A percentile compares a stretch with the other conserved stretches of the same genome.
Evolutionary conservation across 2,329 filamentous ascomycete species (phyloP).

Genomic region (Arthrobotrys iridis): DNA sequence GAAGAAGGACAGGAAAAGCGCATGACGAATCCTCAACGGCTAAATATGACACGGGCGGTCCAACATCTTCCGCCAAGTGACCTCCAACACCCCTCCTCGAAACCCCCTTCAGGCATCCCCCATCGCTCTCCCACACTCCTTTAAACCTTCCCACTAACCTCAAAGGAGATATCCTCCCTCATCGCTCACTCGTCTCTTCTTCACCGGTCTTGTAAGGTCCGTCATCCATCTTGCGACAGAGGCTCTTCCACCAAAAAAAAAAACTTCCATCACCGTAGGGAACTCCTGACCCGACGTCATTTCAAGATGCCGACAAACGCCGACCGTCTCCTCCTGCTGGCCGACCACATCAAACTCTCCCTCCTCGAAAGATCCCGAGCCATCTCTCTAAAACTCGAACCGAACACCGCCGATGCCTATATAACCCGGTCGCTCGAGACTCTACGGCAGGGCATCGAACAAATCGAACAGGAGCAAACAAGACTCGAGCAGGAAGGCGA

Average conservation of each 20-base stretch:
- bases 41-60: neutral
- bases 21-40: conserved; percentile 17
- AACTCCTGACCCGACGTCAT: conserved; percentile 14
- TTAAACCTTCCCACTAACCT: neutral
- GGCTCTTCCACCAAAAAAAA: no score
- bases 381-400: conserved; percentile 79
- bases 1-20: neutral
- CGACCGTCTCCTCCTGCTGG: conserved; percentile 85
- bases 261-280: no score
- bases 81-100: conserved; percentile 15
- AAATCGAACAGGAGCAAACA: conserved; percentile 72
- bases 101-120: neutral
- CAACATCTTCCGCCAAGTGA: conserved; percentile 1
- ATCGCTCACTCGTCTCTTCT: neutral
- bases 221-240: no score
- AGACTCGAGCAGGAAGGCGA: conserved; percentile 73
- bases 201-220: neutral
- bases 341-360: conserved; percentile 96
- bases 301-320: conserved; percentile 55
- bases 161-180: neutral
- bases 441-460: conserved; percentile 79
- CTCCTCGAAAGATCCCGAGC: conserved; percentile 90
- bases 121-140: neutral
- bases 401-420: conserved; percentile 84
- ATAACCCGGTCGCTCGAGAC: conserved; percentile 89